These are phyloP conservation scores for Termitomyces sp. DNA, from an alignment of 768 basidiomycete species.

Conservation along the genomic window DNA sequence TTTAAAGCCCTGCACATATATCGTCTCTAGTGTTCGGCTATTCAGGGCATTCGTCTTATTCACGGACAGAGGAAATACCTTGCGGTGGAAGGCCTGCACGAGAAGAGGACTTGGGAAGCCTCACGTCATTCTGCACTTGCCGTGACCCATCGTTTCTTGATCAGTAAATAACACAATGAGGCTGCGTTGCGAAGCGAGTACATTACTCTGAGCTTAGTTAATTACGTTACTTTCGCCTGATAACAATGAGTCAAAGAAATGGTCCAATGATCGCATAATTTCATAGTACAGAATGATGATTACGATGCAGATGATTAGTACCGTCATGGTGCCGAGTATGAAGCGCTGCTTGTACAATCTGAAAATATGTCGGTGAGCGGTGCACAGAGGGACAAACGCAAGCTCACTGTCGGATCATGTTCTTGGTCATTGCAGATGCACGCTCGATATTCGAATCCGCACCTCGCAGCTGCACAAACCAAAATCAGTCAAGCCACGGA, in stretches of 20 bases:
- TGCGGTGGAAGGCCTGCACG: neutral
- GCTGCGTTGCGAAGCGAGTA: too few species aligned
- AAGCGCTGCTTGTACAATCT: slow-evolving; percentile 93
- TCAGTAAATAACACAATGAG: too few species aligned
- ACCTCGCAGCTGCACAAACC: neutral
- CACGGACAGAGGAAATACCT: too few species aligned
- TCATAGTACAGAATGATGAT: slow-evolving; percentile 66
- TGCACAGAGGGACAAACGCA: too few species aligned
- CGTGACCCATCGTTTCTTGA: too few species aligned
- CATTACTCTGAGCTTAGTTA: too few species aligned
- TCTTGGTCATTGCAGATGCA: slow-evolving; percentile 82
- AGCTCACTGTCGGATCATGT: slow-evolving; percentile 86
- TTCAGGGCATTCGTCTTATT: slow-evolving; percentile 16
- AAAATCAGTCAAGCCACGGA: too few species aligned
- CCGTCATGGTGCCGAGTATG: slow-evolving; percentile 36
- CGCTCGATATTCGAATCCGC: slow-evolving; percentile 84
- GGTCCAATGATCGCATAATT: slow-evolving; percentile 17
- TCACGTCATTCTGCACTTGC: neutral
- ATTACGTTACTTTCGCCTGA: too few species aligned
- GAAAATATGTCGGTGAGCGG: neutral
- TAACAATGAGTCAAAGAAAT: too few species aligned
- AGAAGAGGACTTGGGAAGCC: neutral
- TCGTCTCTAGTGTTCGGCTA: slow-evolving; percentile 50
- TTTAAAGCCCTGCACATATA: slow-evolving; percentile 44
- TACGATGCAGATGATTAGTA: slow-evolving; percentile 68